A percentile compares a stretch with the other conserved stretches of the same genome.
phyloP scores from a whole-genome alignment of 169 alveolate genomes.

The Eimeria praecox region DNA sequence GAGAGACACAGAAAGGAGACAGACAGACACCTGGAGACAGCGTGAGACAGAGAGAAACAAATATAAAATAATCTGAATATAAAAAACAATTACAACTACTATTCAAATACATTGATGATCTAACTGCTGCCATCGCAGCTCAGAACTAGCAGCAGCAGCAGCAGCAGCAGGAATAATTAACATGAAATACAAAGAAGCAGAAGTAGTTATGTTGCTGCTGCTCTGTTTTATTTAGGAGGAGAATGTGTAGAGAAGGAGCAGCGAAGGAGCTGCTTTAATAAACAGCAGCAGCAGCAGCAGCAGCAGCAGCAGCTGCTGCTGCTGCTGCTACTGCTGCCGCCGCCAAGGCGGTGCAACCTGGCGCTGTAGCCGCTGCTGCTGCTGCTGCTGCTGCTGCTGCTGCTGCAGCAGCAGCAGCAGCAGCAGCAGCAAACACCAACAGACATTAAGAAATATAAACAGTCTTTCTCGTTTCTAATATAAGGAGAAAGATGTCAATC shows the following conservation, averaged over 20 bases:
- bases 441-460: not conserved
- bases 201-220: not conserved
- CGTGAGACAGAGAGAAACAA: too few relatives aligned
- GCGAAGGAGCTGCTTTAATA: not conserved
- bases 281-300: not conserved
- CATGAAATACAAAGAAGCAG: not conserved
- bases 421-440: not conserved
- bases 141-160: not conserved
- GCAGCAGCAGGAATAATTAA: not conserved
- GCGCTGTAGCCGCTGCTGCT: not conserved
- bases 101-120: too few relatives aligned
- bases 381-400: not conserved
- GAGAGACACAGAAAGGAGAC: too few relatives aligned
- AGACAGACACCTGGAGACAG: too few relatives aligned
- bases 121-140: not conserved
- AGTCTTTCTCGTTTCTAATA: not conserved
- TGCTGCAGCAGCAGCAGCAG: not conserved
- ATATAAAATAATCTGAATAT: too few relatives aligned
- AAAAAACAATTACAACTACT: too few relatives aligned
- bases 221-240: not conserved
- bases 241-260: not conserved
- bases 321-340: not conserved
- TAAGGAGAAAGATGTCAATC: not conserved
- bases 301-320: slow-evolving; percentile 2
- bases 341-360: slow-evolving; percentile 16